Conservation (phyloP, 805 yeast species). For the Hagleromyces aurorensis region DNA sequence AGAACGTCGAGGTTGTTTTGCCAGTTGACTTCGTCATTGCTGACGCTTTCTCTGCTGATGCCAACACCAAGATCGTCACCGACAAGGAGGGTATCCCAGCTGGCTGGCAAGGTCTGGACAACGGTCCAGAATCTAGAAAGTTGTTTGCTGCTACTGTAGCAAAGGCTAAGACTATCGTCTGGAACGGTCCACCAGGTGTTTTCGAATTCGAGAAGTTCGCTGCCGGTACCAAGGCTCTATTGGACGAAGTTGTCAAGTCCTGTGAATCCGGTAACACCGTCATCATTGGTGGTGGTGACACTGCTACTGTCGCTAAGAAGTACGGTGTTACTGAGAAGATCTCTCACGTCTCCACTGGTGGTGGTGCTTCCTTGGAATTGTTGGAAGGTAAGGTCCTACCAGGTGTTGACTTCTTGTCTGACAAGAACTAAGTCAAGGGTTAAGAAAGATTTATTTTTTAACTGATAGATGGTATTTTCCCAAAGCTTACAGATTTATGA, state of each 20-base stretch:
- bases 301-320: conserved; percentile 98
- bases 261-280: conserved; percentile 87
- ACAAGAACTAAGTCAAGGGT: conserved; percentile 43
- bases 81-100: conserved; percentile 91
- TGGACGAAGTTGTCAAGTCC: conserved; percentile 81
- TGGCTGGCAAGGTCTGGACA: conserved; percentile 92
- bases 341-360: conserved; percentile 98
- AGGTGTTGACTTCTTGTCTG: conserved; percentile 90
- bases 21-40: conserved; percentile 97
- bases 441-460: conserved; percentile 5
- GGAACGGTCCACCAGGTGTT: conserved; percentile 99
- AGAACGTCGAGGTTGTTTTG: conserved; percentile 85
- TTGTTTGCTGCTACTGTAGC: conserved; percentile 77
- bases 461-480: too few species aligned
- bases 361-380: conserved; percentile 98
- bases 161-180: conserved; percentile 93
- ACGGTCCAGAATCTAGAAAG: conserved; percentile 82
- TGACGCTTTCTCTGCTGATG: conserved; percentile 89
- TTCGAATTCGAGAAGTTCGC: conserved; percentile 94
- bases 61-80: conserved; percentile 75
- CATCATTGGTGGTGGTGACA: conserved; percentile 97
- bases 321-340: conserved; percentile 93
- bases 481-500: too few species aligned
- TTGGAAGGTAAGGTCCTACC: conserved; percentile 98
- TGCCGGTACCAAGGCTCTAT: conserved; percentile 81